Base-by-base conservation (phyloP, 257 asterid species). In the Dorcoceras hygrometricum region DNA sequence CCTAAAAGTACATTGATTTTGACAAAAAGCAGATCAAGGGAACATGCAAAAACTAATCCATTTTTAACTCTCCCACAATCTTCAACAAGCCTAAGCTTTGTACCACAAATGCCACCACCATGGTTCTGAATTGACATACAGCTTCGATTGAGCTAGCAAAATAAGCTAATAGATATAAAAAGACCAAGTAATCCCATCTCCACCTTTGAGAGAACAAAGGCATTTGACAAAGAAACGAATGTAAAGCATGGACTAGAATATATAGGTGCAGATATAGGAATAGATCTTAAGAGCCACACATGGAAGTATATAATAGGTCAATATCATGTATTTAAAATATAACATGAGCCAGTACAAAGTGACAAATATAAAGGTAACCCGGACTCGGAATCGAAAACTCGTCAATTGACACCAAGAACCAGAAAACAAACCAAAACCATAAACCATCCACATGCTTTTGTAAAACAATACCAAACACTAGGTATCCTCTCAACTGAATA, bases 191-290 rank as follows among this genome's bases (percentile, higher is more conserved):
- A 12, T 39, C 50, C 14, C 54, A 46, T 4, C 54, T 16, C 5
- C 18, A 16, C 54, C 7, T 16, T 46, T 46, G 54, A 4, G 54
- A 46, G 0, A 16, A 46, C 8, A 18, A 39, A 39, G 50, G 4
- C 22, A 46, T 16, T 39, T 65, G 65, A 73, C 28, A 28, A 77
- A 65, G n/a, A 68, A 73, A 57, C 62, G 56, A 70, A 56, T 61
- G 25, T 39, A 46, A 54, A 43, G 63, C 71, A 46, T 46, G 54
- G 20, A 3, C 54, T 18, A 39, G 20, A 46, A 46, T 14, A 46
- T 8, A 46, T 14, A 4, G 8, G 5, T 3, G 19, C 8, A 16
- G 16, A 14, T 6, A 39, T 14, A 14, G 16, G 7, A 14, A 46
- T 16, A 46, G 19, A 14, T 16, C 54, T 46, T 5, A 46, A 18